Evolutionary conservation across 805 yeast genomes (phyloP).

Genomic region (Ogataea ramenticola): DNA sequence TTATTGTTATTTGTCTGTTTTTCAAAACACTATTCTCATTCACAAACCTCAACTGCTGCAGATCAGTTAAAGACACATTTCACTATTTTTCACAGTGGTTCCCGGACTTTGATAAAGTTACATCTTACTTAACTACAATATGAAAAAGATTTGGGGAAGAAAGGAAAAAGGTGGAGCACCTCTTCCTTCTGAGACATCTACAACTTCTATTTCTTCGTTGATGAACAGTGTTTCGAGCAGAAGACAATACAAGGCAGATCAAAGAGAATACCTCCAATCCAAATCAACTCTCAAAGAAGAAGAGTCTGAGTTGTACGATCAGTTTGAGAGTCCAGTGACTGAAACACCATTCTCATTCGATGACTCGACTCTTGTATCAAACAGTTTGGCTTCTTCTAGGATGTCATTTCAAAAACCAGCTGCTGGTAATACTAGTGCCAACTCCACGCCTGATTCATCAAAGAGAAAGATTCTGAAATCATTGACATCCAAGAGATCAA

Average conservation of each 20-base stretch:
- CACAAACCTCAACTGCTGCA: too few species aligned
- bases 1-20: too few species aligned
- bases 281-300: background rate
- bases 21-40: too few species aligned
- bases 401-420: background rate
- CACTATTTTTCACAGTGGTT: too few species aligned
- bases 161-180: constrained; percentile 13
- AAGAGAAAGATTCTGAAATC: background rate
- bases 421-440: background rate
- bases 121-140: background rate
- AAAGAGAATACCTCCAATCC: background rate
- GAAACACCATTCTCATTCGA: background rate
- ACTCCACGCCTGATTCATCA: background rate
- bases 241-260: background rate
- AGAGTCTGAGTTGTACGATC: constrained; percentile 7
- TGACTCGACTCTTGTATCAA: constrained; percentile 2
- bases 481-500: background rate
- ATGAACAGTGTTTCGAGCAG: background rate
- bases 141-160: constrained; percentile 28
- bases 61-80: too few species aligned
- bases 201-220: constrained; percentile 3
- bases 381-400: background rate
- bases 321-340: background rate
- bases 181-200: constrained; percentile 2
- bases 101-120: background rate